Conservation (phyloP, 176 grass and related monocot genomes). For the Dendrocalamus sinicus region DNA sequence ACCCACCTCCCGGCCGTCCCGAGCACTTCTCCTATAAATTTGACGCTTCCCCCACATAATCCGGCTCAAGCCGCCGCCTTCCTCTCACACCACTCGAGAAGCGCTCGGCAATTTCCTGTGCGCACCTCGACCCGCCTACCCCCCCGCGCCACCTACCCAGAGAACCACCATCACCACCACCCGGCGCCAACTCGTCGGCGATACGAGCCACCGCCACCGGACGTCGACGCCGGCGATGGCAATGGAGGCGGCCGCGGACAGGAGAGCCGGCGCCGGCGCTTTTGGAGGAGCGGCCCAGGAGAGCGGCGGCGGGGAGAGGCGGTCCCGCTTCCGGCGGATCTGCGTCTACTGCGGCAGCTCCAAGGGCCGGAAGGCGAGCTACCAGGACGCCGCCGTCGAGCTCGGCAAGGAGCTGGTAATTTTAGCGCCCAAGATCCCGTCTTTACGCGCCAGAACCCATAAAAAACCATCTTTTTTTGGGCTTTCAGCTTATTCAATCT, state of each 20-base stretch:
- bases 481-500: not conserved
- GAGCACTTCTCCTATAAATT: slow-evolving; percentile 51
- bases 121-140: not conserved
- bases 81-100: not conserved
- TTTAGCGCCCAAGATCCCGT: not conserved
- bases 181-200: not conserved
- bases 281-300: not conserved
- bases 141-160: slow-evolving; percentile 31
- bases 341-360: slow-evolving; percentile 92
- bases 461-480: not conserved
- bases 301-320: slow-evolving; percentile 49
- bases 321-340: slow-evolving; percentile 75
- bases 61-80: not conserved
- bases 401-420: slow-evolving; percentile 83
- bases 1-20: slow-evolving; percentile 11
- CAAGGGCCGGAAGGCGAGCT: slow-evolving; percentile 71
- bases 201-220: not conserved
- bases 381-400: slow-evolving; percentile 85
- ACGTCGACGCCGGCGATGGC: not conserved
- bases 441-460: not conserved
- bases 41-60: not conserved
- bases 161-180: not conserved
- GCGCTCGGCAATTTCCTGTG: slow-evolving; percentile 20
- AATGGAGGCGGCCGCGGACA: slow-evolving; percentile 44
- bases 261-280: not conserved